Conservation (phyloP, 352 stramenopile genomes). For the Detonula confervacea region DNA sequence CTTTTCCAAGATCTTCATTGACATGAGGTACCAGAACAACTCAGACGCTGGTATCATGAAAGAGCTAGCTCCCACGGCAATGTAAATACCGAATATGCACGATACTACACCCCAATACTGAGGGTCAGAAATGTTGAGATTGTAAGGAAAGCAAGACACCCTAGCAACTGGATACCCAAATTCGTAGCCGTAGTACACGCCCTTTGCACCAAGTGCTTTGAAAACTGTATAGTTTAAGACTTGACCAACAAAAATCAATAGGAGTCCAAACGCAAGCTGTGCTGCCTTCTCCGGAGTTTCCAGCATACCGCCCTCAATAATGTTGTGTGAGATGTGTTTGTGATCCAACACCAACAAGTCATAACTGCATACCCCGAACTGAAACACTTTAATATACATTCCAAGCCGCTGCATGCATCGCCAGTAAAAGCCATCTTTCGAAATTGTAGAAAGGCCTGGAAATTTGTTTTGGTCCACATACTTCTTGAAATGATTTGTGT, state of each 20-base stretch:
- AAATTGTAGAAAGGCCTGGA: no score
- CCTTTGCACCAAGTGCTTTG: conserved; percentile 49
- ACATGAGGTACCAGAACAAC: conserved; percentile 52
- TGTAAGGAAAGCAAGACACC: conserved; percentile 62
- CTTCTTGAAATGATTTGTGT: no score
- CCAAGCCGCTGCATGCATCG: conserved; percentile 50
- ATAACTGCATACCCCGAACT: conserved; percentile 48
- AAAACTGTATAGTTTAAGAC: conserved; percentile 56
- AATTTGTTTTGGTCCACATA: no score
- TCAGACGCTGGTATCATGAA: conserved; percentile 47
- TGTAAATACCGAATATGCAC: conserved; percentile 53
- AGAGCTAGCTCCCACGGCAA: conserved; percentile 31
- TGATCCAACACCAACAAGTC: conserved; percentile 50
- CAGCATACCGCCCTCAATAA: conserved; percentile 31
- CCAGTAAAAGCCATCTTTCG: conserved; percentile 46
- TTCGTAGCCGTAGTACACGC: conserved; percentile 62
- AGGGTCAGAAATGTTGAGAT: conserved; percentile 56
- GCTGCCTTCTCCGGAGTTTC: conserved; percentile 15
- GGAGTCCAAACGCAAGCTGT: conserved; percentile 33
- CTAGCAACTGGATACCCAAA: conserved; percentile 50
- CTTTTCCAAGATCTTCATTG: conserved; percentile 56
- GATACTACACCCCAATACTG: conserved; percentile 63
- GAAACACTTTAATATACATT: conserved; percentile 60
- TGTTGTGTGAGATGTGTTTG: conserved; percentile 30
- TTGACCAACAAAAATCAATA: conserved; percentile 47